These are phyloP conservation scores for Cynara cardunculus DNA, from an alignment of 129 eudicot species.

Conservation along the genomic window DNA sequence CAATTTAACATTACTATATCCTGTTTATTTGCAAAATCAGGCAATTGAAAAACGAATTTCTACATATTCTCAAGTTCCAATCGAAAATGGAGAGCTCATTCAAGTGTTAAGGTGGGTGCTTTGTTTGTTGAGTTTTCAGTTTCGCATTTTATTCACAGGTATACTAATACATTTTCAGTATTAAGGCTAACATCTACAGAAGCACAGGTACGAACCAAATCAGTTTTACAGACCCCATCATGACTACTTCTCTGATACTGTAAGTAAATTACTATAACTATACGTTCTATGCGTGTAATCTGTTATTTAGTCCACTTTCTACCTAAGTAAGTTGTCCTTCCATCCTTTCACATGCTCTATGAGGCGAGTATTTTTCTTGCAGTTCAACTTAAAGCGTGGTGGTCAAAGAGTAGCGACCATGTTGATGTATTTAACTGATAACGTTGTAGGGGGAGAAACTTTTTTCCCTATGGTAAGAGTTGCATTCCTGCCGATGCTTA, in stretches of 20 bases:
- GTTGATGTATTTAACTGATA: constrained; percentile 94
- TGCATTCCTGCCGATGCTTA: neutral
- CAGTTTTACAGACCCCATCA: constrained; percentile 95
- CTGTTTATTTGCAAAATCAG: constrained; percentile 31
- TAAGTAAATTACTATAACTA: constrained; percentile 26
- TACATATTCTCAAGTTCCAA: constrained; percentile 85
- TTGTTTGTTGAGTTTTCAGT: neutral
- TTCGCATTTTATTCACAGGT: constrained; percentile 15
- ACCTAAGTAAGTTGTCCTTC: neutral
- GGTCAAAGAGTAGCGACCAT: constrained; percentile 97
- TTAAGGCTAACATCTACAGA: constrained; percentile 77
- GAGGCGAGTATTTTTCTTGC: constrained; percentile 24
- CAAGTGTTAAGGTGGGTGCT: constrained; percentile 74
- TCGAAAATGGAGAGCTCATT: constrained; percentile 89
- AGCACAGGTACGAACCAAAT: constrained; percentile 92
- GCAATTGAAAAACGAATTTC: constrained; percentile 88
- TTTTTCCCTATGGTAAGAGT: constrained; percentile 71
- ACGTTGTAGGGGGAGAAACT: constrained; percentile 95
- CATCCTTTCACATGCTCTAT: neutral
- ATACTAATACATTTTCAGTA: constrained; percentile 39
- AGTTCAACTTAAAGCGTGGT: constrained; percentile 87
- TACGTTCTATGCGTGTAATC: neutral
- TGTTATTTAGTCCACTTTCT: neutral
- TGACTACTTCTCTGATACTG: constrained; percentile 94
- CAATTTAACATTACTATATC: neutral